A percentile compares a stretch with the other conserved stretches of the same genome.
phyloP scores from a whole-genome alignment of 179 eudicot species.

The Beta lomatogona region DNA sequence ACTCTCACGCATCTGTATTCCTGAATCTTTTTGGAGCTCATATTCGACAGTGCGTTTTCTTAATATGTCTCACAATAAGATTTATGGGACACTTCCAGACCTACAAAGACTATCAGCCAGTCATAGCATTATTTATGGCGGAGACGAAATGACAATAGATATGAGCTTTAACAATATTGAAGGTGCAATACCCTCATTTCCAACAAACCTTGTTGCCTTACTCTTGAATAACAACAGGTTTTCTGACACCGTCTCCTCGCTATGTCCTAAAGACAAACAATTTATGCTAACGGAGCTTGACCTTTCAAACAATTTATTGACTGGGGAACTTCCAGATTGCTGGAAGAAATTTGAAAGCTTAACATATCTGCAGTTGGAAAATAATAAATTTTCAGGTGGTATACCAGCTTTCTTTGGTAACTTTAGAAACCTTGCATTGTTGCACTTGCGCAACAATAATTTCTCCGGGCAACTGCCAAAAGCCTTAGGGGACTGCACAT shows the following conservation, averaged over 20 bases:
- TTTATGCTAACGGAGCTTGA: slow-evolving; percentile 30
- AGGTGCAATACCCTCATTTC: slow-evolving; percentile 23
- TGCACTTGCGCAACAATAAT: slow-evolving; percentile 37
- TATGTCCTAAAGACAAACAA: slow-evolving; percentile 14
- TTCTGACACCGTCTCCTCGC: slow-evolving; percentile 12
- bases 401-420: slow-evolving; percentile 34
- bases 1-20: background rate
- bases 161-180: background rate
- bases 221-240: slow-evolving; percentile 37
- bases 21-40: slow-evolving; percentile 33
- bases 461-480: slow-evolving; percentile 39
- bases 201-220: background rate
- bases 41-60: background rate
- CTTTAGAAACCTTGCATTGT: background rate
- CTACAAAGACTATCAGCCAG: background rate
- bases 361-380: background rate
- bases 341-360: slow-evolving; percentile 17
- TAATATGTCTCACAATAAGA: slow-evolving; percentile 39
- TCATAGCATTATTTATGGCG: too few relatives aligned
- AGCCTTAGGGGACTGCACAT: slow-evolving; percentile 29
- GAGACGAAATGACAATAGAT: too few relatives aligned
- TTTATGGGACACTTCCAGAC: slow-evolving; percentile 30
- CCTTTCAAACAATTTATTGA: slow-evolving; percentile 37
- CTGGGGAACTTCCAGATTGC: slow-evolving; percentile 29
- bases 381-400: slow-evolving; percentile 24